Percentiles rank a stretch among this genome's conserved stretches.
phyloP scores from a whole-genome alignment of 2,329 filamentous ascomycete genomes.

The Sodiomyces alkalinus region DNA sequence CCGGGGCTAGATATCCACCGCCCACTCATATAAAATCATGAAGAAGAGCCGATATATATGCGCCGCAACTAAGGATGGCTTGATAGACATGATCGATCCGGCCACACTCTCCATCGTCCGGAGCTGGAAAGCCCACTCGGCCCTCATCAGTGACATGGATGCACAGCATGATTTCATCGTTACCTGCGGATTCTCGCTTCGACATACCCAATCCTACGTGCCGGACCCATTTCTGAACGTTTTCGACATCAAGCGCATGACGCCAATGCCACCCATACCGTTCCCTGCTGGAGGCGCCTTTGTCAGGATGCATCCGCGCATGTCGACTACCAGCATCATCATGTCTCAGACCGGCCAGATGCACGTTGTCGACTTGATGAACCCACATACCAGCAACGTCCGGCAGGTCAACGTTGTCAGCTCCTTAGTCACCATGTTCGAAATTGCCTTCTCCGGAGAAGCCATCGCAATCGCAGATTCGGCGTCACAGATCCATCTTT shows the following conservation, averaged over 20 bases:
- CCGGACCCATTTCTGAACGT: slow-evolving; percentile 89
- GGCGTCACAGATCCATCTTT: slow-evolving; percentile 67
- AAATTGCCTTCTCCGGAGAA: slow-evolving; percentile 78
- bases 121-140: slow-evolving; percentile 79
- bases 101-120: slow-evolving; percentile 64
- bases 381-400: slow-evolving; percentile 75
- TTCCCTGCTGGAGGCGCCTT: slow-evolving; percentile 87
- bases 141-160: slow-evolving; percentile 91
- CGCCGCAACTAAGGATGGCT: slow-evolving; percentile 70
- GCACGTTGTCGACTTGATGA: slow-evolving; percentile 91
- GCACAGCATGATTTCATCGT: slow-evolving; percentile 89
- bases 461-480: slow-evolving; percentile 69
- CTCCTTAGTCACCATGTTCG: slow-evolving; percentile 61
- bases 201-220: slow-evolving; percentile 59
- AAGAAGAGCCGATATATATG: slow-evolving; percentile 83
- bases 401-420: slow-evolving; percentile 61
- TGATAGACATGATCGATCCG: slow-evolving; percentile 75
- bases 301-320: slow-evolving; percentile 89
- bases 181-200: slow-evolving; percentile 82
- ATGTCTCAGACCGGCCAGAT: slow-evolving; percentile 85
- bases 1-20: slow-evolving; percentile 43
- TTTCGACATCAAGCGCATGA: slow-evolving; percentile 84
- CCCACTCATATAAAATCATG: slow-evolving; percentile 79
- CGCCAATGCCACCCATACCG: slow-evolving; percentile 76
- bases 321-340: slow-evolving; percentile 90